Evolutionary conservation across 129 eudicot genomes (phyloP).

Genomic region (Tagetes erecta): DNA sequence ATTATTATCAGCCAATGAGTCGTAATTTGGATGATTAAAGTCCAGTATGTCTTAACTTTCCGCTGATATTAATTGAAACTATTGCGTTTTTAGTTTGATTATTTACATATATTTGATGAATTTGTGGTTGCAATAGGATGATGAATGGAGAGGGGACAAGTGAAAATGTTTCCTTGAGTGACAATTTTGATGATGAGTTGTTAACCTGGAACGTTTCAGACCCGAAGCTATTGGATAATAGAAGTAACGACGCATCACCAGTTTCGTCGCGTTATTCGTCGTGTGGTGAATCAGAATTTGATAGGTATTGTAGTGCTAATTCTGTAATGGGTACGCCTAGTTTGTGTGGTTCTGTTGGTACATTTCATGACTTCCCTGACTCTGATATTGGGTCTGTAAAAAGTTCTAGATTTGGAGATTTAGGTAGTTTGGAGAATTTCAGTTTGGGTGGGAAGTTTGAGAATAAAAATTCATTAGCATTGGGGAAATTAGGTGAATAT

Average conservation of each 20-base stretch:
- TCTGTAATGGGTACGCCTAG: conserved; percentile 95
- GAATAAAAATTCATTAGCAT: conserved; percentile 12
- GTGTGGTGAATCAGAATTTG: conserved; percentile 88
- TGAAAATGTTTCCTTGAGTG: conserved; percentile 42
- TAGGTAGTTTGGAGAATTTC: conserved; percentile 39
- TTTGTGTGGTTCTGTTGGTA: conserved; percentile 61
- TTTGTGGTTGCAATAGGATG: conserved; percentile 41
- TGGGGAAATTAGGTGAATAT: conserved; percentile 32
- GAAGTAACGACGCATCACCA: conserved; percentile 41
- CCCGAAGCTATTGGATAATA: conserved; percentile 39
- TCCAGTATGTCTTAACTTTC: not conserved
- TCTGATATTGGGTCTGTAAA: conserved; percentile 71
- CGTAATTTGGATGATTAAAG: too few species aligned
- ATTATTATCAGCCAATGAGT: too few species aligned
- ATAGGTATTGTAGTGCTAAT: conserved; percentile 86
- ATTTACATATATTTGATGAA: not conserved
- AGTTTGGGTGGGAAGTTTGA: conserved; percentile 49
- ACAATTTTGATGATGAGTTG: conserved; percentile 39
- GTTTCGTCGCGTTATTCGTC: conserved; percentile 71
- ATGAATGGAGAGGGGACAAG: conserved; percentile 57
- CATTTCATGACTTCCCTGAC: conserved; percentile 58
- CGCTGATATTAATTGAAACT: conserved; percentile 6
- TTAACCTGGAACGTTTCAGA: conserved; percentile 35
- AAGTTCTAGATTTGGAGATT: conserved; percentile 56
- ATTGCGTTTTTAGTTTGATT: not conserved